These are phyloP conservation scores for Daedalea quercina DNA, from an alignment of 768 basidiomycete genomes.

Conservation along the genomic window DNA sequence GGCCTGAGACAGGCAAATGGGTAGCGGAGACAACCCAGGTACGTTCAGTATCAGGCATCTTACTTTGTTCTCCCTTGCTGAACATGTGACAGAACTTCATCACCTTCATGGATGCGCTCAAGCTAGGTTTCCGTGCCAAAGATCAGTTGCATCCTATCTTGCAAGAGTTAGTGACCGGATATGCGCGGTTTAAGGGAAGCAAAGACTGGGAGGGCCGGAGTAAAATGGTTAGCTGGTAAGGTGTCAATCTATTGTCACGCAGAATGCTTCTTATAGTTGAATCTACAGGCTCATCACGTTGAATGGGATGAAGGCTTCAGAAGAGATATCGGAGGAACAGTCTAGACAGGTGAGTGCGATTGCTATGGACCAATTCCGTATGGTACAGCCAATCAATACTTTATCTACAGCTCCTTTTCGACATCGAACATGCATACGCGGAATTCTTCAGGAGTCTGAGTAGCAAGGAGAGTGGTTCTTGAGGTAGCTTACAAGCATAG, in stretches of 20 bases:
- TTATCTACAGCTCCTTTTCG: constrained; percentile 71
- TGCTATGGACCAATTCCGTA: not conserved
- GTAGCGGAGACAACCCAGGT: constrained; percentile 98
- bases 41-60: constrained; percentile 7
- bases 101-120: constrained; percentile 97
- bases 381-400: not conserved
- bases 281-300: constrained; percentile 84
- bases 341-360: constrained; percentile 65
- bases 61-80: not conserved
- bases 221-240: constrained; percentile 88
- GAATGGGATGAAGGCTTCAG: constrained; percentile 95
- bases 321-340: constrained; percentile 94
- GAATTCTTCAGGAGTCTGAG: constrained; percentile 83
- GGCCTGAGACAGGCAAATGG: constrained; percentile 92
- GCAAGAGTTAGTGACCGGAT: constrained; percentile 92
- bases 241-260: not conserved
- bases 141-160: constrained; percentile 93
- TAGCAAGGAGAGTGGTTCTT: constrained; percentile 25
- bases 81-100: constrained; percentile 83
- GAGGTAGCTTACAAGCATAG: not conserved
- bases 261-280: not conserved
- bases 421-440: constrained; percentile 93
- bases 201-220: constrained; percentile 96
- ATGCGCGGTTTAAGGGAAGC: constrained; percentile 89
- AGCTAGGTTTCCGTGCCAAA: constrained; percentile 89